Conservation (phyloP, 2,329 filamentous ascomycete species). For the Neonectria hederae region DNA sequence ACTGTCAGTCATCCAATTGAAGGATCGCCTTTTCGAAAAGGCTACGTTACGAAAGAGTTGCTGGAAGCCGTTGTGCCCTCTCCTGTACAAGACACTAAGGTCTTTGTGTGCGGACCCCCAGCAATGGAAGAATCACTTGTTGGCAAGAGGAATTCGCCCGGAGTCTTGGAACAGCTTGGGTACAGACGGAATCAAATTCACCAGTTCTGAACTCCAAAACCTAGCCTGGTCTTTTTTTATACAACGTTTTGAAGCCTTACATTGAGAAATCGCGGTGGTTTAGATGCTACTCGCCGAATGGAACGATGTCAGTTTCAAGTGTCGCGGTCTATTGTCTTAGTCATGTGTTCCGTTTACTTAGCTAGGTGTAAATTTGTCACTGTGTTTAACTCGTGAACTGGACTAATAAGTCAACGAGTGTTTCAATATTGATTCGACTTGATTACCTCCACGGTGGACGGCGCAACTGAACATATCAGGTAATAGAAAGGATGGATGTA, state of each 20-base stretch:
- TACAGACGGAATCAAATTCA: conserved; percentile 67
- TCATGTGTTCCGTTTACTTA: background rate
- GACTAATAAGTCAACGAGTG: too few relatives aligned
- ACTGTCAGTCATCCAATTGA: conserved; percentile 61
- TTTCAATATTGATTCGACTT: too few relatives aligned
- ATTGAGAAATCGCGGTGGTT: too few relatives aligned
- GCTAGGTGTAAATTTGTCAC: too few relatives aligned
- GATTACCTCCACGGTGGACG: too few relatives aligned
- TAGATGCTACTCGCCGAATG: background rate
- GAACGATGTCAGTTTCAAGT: background rate
- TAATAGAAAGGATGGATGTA: too few relatives aligned
- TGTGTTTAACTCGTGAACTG: too few relatives aligned
- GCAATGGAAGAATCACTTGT: conserved; percentile 69
- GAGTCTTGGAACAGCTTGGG: conserved; percentile 66
- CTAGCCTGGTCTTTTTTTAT: background rate
- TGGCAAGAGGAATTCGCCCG: conserved; percentile 54
- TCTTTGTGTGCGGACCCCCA: conserved; percentile 76
- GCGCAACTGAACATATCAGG: too few relatives aligned
- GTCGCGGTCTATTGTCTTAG: background rate
- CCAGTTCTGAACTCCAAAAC: conserved; percentile 56
- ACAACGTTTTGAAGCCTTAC: background rate
- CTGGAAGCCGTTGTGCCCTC: conserved; percentile 58
- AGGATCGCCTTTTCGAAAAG: conserved; percentile 57
- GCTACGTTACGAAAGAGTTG: conserved; percentile 66
- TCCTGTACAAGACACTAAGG: conserved; percentile 57